These are phyloP conservation scores for Colletotrichum somersetense DNA, from an alignment of 2,329 filamentous ascomycete genomes.

Conservation along the genomic window DNA sequence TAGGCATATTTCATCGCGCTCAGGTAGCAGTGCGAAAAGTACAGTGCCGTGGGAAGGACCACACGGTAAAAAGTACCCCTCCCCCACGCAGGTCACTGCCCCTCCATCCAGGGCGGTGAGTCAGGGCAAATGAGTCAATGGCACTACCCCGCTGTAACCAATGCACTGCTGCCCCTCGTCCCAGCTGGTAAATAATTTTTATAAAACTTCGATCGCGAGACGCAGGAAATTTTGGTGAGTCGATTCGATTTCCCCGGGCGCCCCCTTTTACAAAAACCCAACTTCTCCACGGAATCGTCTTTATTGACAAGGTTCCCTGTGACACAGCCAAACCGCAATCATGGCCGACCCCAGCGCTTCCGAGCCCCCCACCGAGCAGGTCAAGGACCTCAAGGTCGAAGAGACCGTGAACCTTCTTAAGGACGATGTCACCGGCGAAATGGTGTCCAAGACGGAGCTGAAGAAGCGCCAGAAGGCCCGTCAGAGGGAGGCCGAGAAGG, in stretches of 20 bases:
- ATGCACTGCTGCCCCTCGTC: constrained; percentile 41
- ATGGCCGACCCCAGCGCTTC: constrained; percentile 50
- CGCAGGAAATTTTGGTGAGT: constrained; percentile 38
- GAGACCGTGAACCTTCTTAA: constrained; percentile 73
- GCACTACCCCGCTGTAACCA: constrained; percentile 39
- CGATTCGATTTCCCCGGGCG: neutral
- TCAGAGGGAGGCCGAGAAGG: constrained; percentile 89
- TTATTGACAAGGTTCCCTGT: constrained; percentile 10
- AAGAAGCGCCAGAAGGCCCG: constrained; percentile 97
- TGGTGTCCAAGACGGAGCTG: constrained; percentile 84
- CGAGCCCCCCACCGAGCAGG: constrained; percentile 61
- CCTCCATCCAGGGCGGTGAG: constrained; percentile 40
- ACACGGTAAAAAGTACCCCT: constrained; percentile 23
- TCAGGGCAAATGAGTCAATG: constrained; percentile 40
- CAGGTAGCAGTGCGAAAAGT: neutral
- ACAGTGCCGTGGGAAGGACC: neutral
- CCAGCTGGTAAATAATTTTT: constrained; percentile 29
- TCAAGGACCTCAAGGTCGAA: constrained; percentile 48
- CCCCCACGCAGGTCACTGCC: constrained; percentile 36
- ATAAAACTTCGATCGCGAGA: constrained; percentile 33
- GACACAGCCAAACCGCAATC: constrained; percentile 30
- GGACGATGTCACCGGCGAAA: constrained; percentile 94
- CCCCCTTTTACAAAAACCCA: neutral
- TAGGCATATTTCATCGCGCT: neutral
- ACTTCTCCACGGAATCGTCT: neutral